Evolutionary conservation across 495 filamentous ascomycete genomes (phyloP), one percentile per base, ranked within the genome.

Genomic region (Lasiosphaeria miniovina): DNA sequence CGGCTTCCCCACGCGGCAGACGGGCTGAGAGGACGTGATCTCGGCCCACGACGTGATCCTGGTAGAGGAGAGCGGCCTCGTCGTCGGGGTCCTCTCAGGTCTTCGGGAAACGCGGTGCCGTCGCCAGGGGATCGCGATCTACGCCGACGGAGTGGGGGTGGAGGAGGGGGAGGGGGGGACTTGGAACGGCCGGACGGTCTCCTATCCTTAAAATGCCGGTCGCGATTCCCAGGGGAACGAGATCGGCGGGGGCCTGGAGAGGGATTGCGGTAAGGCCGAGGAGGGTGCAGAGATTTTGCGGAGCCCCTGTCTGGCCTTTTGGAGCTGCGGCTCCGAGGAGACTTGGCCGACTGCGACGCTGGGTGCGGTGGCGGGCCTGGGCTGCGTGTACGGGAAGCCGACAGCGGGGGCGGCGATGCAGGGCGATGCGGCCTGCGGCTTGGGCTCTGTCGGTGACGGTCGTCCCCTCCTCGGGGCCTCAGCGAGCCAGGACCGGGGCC

Each of bases 31-130:
- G 62, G 68, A 35, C 66, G 74, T 24, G 76, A 78, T 54, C 66
- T 70, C 14, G 77, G 77, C 31, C 70, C 71, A 52, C 53, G 72
- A 43, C 68, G 66, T 45, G 67, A 69, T 6, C 68, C 67, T 12
- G 61, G 66, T 33, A 48, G 61, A 38, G 70, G 69, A 35, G 75
- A 74, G 46, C 67, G 70, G 53, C 68, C 70, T 55, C 69, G 71
- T 49, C 65, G 63, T 38, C 58, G 66, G 14, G 55, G 40, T 14
- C 31, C 49, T 24, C 38, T 10, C 5, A 54, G 54, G 4, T 15
- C 52, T 45, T 49, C 59, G 2, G 55, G n/a, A 36, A 38, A 10
- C 1, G 36, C 48, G 40, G 43, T 45, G 49, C 38, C 59, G 7
- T 24, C 24, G n/a, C 53, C 54, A 6, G 57, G 67, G 2, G 67